Evolutionary conservation across 768 basidiomycete genomes (phyloP), one percentile per base, ranked within the genome.

Genomic region (Panaeolus papilionaceus): DNA sequence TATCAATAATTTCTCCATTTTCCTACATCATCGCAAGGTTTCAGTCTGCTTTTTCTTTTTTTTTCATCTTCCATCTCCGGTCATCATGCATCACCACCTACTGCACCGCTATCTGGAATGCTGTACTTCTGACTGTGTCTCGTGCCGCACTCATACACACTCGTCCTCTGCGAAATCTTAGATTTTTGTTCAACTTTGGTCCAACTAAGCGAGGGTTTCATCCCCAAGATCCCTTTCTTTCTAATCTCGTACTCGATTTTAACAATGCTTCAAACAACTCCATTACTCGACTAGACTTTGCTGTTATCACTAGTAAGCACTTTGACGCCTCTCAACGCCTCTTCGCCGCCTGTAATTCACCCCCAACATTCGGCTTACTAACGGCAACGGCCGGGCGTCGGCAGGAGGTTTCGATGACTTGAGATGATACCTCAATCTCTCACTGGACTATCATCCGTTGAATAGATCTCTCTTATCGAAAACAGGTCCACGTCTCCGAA

Each of bases 391-490:
- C 42, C 42, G 42, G 42, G 2, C 42, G 11, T 44, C 42, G 42
- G 42, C 42, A 44, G 42, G 5, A 44, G 42, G 42, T 16, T 44
- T 44, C 42, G 16, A 44, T n/a, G 11, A 16, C 5, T 0, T 18
- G 16, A 44, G 42, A 44, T 44, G 14, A 44, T 44, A n/a, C 39
- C 38, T 66, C 28, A 20, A 33, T 61, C 58, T 61, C 38, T 61
- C 23, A 61, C 20, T 38, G 33, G 58, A 33, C 42, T 14, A 16
- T 42, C 63, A 64, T 64, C 20, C 5, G 33, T 64, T 64, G 63
- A 39, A 42, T 10, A 44, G 28, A 38, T 61, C 58, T 33, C 38
- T 61, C 33, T 61, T 61, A 33, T 44, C 42, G 42, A 44, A 44
- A 44, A 44, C 42, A 44, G 14, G 42, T 44, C 42, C 42, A 44